A percentile compares a stretch with the other conserved stretches of the same genome.
Conservation (phyloP, 2,329 filamentous ascomycete species). For the Blastomyces parvus region DNA sequence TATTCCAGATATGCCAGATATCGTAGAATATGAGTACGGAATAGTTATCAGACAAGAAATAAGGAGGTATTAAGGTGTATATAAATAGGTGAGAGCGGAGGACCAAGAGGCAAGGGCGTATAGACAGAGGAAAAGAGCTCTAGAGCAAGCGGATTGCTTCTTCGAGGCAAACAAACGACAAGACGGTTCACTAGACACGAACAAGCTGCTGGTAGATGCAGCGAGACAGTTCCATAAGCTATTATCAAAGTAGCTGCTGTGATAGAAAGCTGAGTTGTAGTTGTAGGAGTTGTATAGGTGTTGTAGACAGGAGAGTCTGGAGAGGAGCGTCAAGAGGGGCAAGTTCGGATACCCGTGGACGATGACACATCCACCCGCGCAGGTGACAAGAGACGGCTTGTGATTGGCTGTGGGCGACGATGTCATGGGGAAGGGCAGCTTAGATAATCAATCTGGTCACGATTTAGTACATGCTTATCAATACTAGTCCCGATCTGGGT, state of each 20-base stretch:
- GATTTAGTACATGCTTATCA: background rate
- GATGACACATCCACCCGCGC: conserved; percentile 3
- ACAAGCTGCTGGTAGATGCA: background rate
- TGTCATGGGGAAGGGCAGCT: background rate
- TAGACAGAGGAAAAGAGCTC: background rate
- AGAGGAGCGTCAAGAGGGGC: background rate
- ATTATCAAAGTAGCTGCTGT: background rate
- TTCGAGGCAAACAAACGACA: background rate
- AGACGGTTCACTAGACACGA: background rate
- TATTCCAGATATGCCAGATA: conserved; percentile 5
- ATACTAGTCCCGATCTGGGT: background rate
- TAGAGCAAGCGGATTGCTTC: background rate
- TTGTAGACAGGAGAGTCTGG: background rate
- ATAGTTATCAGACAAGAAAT: background rate
- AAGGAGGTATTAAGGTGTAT: background rate
- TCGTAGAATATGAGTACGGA: background rate
- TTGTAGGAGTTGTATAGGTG: background rate
- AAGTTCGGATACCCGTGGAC: too few species aligned
- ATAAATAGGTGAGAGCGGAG: background rate
- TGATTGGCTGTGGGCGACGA: background rate
- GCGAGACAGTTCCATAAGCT: background rate
- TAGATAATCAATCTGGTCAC: background rate
- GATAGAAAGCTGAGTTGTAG: background rate
- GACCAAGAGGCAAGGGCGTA: background rate
- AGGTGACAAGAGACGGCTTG: background rate